Base-by-base conservation (phyloP, 2,329 filamentous ascomycete genomes). In the Alternaria triticina region DNA sequence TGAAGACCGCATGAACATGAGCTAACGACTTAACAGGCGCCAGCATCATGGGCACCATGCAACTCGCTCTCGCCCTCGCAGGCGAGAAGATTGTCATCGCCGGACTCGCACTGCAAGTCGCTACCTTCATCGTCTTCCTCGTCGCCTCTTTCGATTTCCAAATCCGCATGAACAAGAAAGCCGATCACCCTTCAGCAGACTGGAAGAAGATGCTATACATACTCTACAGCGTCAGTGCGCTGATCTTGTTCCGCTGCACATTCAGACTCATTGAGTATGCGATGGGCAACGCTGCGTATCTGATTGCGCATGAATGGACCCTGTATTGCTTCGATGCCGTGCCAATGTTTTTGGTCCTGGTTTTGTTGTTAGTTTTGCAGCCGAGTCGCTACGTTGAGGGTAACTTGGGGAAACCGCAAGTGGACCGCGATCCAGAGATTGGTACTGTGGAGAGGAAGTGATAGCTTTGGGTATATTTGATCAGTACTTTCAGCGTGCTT, bases 181-280 rank as follows among this genome's bases (percentile, higher is more conserved):
- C 43, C 15, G 22, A 27, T 2, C 47, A 50, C 6, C 17, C 50
- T 6, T 23, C 30, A 3, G 12, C 33, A 36, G 9, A 52, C 13
- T 77, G 76, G 75, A 70, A 57, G 50, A 74, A 67, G 60, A 73
- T 76, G 61, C 59, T 78, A 3, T 71, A 70, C 65, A 78, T 79
- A 0, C 75, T 88, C 17, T 87, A 87, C 69, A 63, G 72, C 5
- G 79, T 82, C 50, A 84, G 82, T 67, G 65, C 75, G 1, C 72
- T 87, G 17, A 85, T 88, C 65, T 75, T 88, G 57, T 63, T 85
- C 11, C 81, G 86, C 40, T 84, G 79, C 36, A 69, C 84, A 1
- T 86, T 86, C 63, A 81, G 86, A 30, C 74, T 87, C 22, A 73
- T 83, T 9, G 86, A 87, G 73, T 88, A 85, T 65, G 67, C 78